Evolutionary conservation across 129 eudicot species (phyloP), one percentile per base, ranked within the genome.

Genomic region (Helianthus tuberosus): DNA sequence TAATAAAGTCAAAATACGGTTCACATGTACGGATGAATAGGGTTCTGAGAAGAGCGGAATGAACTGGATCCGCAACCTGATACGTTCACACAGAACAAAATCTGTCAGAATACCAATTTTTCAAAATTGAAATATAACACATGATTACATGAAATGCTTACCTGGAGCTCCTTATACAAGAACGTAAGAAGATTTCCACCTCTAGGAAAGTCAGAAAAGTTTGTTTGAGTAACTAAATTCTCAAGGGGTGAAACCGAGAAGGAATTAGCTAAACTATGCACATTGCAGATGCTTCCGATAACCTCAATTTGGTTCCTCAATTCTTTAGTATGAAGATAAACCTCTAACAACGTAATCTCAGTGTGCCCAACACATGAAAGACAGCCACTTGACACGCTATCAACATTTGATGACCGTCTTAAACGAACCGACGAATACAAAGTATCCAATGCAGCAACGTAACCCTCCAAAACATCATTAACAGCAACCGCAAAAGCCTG

Each of bases 401-500:
- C 76, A 54, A 78, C 43, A 49, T 75, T 77, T 43, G 75, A 66
- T 10, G 61, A 80, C 63, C 89, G 97, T 79, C 99, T 91, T 71
- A 86, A 66, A 70, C 75, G 39, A 55, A 79, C 96, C 72, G 99
- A 90, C 29, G 88, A 81, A 82, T 79, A 80, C 72, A 94, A 55
- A 71, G 97, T 94, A 82, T 88, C 88, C 41, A 94, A 81, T 5
- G 91, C 87, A 71, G 96, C 90, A 25, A 75, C 50, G 68, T 91
- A 94, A 64, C 96, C 96, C 78, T 91, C 91, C 73, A 94, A 78
- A 71, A 94, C 87, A 75, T 88, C 88, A 55, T 80, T 77, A 66
- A 94, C 84, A 71, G 99, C 86, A 80, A 91, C 86, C 3, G 96
- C 96, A 80, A 94, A 94, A 77, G 99, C 97, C 74, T 90, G 99